Evolutionary conservation across 2,329 filamentous ascomycete genomes (phyloP).

Genomic region (Paracamarosporium sp.): DNA sequence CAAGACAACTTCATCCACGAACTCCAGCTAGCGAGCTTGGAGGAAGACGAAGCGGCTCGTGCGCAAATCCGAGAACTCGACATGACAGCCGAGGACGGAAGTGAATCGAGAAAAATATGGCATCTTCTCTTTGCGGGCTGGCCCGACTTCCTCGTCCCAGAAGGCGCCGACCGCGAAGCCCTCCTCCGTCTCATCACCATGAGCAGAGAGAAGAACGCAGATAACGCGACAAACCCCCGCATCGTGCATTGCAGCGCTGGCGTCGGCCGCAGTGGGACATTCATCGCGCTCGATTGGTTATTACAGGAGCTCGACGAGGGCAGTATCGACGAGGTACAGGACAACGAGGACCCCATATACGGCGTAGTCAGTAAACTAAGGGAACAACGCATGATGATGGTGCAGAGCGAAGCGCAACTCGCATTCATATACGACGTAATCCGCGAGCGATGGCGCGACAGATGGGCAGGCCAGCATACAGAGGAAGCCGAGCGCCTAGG

Average conservation of each 20-base stretch:
- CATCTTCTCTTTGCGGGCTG: conserved; percentile 87
- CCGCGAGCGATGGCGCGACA: conserved; percentile 73
- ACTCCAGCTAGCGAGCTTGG: conserved; percentile 66
- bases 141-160: conserved; percentile 89
- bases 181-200: conserved; percentile 74
- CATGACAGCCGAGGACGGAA: conserved; percentile 52
- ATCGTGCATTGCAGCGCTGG: conserved; percentile 80
- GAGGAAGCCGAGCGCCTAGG: conserved; percentile 36
- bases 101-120: conserved; percentile 71
- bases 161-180: conserved; percentile 68
- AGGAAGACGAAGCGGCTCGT: conserved; percentile 62
- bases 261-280: conserved; percentile 92
- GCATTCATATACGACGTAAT: conserved; percentile 88
- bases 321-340: conserved; percentile 60
- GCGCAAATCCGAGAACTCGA: conserved; percentile 77
- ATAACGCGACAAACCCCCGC: conserved; percentile 67
- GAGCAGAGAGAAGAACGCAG: conserved; percentile 65
- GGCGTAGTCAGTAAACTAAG: conserved; percentile 80
- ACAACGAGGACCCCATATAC: conserved; percentile 72
- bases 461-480: conserved; percentile 40
- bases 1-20: conserved; percentile 71
- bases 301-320: conserved; percentile 81
- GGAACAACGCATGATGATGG: conserved; percentile 93
- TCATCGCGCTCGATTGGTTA: conserved; percentile 94
- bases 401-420: conserved; percentile 86